A percentile compares a stretch with the other conserved stretches of the same genome.
Evolutionary conservation across 2,329 filamentous ascomycete species (phyloP).

Genomic region (Colletotrichum tofieldiae): DNA sequence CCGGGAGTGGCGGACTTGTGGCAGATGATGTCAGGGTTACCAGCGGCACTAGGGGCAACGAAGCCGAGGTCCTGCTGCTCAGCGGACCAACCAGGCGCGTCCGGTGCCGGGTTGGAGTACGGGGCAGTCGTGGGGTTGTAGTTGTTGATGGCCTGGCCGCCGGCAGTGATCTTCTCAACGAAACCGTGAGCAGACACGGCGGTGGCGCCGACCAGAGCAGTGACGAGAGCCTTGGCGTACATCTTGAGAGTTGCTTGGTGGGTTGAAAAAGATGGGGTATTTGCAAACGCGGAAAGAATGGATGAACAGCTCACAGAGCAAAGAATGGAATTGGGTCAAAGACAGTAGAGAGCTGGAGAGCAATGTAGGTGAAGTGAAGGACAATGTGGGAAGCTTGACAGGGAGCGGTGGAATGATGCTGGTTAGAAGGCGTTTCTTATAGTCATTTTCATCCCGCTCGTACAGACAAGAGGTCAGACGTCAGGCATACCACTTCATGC

Average conservation of each 20-base stretch:
- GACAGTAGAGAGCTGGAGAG: conserved; percentile 28
- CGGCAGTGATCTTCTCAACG: conserved; percentile 50
- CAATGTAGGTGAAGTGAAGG: conserved; percentile 36
- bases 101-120: conserved; percentile 48
- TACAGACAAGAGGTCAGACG: conserved; percentile 14
- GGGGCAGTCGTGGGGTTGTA: conserved; percentile 48
- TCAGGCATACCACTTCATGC: conserved; percentile 3
- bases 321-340: conserved; percentile 33
- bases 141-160: conserved; percentile 51
- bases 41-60: conserved; percentile 60
- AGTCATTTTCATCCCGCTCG: conserved; percentile 3
- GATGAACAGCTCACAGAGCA: conserved; percentile 42
- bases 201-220: conserved; percentile 45
- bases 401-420: neutral
- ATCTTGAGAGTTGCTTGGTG: conserved; percentile 17
- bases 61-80: conserved; percentile 58
- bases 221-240: conserved; percentile 44
- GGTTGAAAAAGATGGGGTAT: neutral
- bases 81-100: conserved; percentile 45
- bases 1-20: conserved; percentile 61
- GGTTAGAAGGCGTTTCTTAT: conserved; percentile 32
- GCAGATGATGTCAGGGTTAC: conserved; percentile 62
- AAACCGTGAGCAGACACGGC: conserved; percentile 52
- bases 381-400: conserved; percentile 29
- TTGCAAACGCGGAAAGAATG: conserved; percentile 23